Evolutionary conservation across 495 filamentous ascomycete species (phyloP).

Genomic region (Cladorrhinum samala): DNA sequence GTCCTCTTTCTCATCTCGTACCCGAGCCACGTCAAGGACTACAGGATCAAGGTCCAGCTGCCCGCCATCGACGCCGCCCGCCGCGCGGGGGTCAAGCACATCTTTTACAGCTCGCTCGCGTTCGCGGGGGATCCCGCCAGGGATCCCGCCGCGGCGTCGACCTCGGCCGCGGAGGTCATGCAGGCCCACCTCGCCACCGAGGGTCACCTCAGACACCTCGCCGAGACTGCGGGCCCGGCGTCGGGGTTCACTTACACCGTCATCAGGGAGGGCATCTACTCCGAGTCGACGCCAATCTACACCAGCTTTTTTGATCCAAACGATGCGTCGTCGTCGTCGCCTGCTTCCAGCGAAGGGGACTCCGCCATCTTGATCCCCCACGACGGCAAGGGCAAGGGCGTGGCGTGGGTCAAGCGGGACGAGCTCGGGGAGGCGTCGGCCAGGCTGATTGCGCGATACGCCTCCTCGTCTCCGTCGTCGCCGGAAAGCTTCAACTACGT

Average conservation of each 20-base stretch:
- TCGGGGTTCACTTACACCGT: slow-evolving; percentile 36
- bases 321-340: slow-evolving; percentile 8
- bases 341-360: slow-evolving; percentile 22
- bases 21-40: slow-evolving; percentile 28
- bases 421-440: slow-evolving; percentile 46
- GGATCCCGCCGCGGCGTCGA: slow-evolving; percentile 1
- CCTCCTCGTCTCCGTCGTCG: no score
- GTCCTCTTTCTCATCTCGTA: slow-evolving; percentile 48
- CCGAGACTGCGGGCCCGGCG: slow-evolving; percentile 4
- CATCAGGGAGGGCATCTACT: slow-evolving; percentile 60
- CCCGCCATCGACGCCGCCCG: slow-evolving; percentile 53
- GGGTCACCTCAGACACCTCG: slow-evolving; percentile 41
- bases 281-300: slow-evolving; percentile 64
- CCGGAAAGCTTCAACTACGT: slow-evolving; percentile 23
- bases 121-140: slow-evolving; percentile 44
- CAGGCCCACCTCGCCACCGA: slow-evolving; percentile 62
- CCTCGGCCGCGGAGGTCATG: slow-evolving; percentile 51
- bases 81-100: slow-evolving; percentile 51
- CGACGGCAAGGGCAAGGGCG: slow-evolving; percentile 37
- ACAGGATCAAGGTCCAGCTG: slow-evolving; percentile 25
- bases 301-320: slow-evolving; percentile 52
- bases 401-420: slow-evolving; percentile 49
- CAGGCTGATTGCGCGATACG: slow-evolving; percentile 32
- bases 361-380: slow-evolving; percentile 50
- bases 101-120: slow-evolving; percentile 64